A percentile compares a stretch with the other conserved stretches of the same genome.
phyloP scores from a whole-genome alignment of 1,284 basidiomycete species.

The Boletus albobrunnescens region DNA sequence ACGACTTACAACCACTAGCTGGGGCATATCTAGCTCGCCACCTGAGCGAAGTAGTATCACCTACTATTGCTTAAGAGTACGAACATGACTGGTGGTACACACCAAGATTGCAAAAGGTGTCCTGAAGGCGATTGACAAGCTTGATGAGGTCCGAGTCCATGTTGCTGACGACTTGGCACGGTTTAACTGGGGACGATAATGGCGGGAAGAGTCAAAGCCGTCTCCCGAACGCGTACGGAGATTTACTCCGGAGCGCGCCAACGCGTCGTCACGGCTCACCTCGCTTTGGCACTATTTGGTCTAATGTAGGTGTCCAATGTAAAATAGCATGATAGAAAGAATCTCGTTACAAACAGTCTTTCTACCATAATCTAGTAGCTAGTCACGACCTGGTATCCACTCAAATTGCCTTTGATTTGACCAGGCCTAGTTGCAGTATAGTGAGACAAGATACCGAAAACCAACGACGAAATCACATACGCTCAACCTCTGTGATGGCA shows the following conservation, averaged over 20 bases:
- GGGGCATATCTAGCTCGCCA: conserved; percentile 83
- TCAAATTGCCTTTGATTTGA: conserved; percentile 69
- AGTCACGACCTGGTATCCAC: conserved; percentile 8
- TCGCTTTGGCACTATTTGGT: conserved; percentile 34
- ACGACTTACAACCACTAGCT: conserved; percentile 69
- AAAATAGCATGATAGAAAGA: conserved; percentile 8
- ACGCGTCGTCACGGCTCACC: conserved; percentile 37
- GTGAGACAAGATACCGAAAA: conserved; percentile 11
- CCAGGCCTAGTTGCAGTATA: conserved; percentile 46
- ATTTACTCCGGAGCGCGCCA: conserved; percentile 12
- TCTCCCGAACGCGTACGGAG: conserved; percentile 16
- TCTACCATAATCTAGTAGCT: conserved; percentile 33
- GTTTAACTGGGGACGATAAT: conserved; percentile 2
- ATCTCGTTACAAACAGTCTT: conserved; percentile 5
- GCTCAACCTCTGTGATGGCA: conserved; percentile 89
- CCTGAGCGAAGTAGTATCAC: conserved; percentile 42
- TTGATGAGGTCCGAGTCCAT: conserved; percentile 95
- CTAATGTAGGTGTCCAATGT: conserved; percentile 3
- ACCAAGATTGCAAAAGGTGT: conserved; percentile 81
- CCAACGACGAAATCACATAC: conserved; percentile 49
- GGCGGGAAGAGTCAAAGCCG: conserved; percentile 5
- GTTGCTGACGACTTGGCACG: conserved; percentile 25
- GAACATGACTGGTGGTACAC: conserved; percentile 28
- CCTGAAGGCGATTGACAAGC: conserved; percentile 94
- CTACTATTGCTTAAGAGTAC: conserved; percentile 8